Percentiles rank a stretch among this genome's conserved stretches.
Evolutionary conservation across 257 asterid genomes (phyloP).

Genomic region (Petunia axillaris): DNA sequence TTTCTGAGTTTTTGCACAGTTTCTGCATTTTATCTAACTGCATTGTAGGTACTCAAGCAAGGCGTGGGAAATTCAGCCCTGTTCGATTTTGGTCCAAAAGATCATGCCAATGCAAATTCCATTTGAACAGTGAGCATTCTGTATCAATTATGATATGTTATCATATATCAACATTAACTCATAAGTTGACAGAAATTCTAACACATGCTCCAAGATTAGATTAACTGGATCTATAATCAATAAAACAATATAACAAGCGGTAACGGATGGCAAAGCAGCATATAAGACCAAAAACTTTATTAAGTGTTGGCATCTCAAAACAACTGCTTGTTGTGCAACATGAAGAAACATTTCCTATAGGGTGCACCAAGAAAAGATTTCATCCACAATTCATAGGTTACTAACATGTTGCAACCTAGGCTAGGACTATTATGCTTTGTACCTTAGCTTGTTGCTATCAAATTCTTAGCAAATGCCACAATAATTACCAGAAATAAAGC

Average conservation of each 20-base stretch:
- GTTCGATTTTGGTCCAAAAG: no score
- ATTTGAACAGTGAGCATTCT: no score
- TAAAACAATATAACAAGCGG: background rate
- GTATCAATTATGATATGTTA: background rate
- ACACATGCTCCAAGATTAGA: constrained; percentile 16
- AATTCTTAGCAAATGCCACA: no score
- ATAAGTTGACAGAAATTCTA: constrained; percentile 14
- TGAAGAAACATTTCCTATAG: background rate
- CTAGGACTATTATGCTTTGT: background rate
- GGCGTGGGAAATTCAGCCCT: no score
- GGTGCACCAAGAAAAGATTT: background rate
- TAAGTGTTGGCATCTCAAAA: background rate
- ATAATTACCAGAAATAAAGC: no score
- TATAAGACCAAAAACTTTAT: background rate
- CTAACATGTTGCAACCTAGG: background rate
- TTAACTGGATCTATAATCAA: constrained; percentile 8
- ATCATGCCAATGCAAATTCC: no score
- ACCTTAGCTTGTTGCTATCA: background rate
- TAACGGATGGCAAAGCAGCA: constrained; percentile 8
- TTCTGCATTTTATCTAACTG: no score
- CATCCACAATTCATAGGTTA: background rate
- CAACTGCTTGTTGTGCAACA: background rate
- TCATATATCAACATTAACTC: background rate
- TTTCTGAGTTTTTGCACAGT: no score
- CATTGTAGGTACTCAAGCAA: no score